A percentile compares a stretch with the other conserved stretches of the same genome.
phyloP scores from a whole-genome alignment of 2,329 filamentous ascomycete genomes.

The Exophiala bonariae region DNA sequence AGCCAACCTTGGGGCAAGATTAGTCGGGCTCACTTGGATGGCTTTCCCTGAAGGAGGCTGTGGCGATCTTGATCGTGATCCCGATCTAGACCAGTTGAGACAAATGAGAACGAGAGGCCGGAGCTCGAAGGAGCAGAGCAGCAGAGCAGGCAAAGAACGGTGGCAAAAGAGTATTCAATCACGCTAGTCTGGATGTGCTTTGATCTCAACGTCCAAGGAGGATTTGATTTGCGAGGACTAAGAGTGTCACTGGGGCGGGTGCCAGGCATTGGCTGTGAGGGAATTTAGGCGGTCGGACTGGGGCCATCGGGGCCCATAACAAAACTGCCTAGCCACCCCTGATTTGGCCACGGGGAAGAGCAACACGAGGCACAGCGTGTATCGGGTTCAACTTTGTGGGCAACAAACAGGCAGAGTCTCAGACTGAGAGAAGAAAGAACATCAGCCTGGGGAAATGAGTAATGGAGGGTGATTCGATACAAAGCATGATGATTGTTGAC shows the following conservation, averaged over 20 bases:
- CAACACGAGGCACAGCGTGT: conserved; percentile 21
- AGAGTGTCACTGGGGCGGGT: conserved; percentile 10
- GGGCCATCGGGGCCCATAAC: background rate
- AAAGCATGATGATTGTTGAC: background rate
- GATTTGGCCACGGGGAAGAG: conserved; percentile 12
- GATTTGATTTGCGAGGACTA: conserved; percentile 21
- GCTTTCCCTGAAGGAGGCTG: background rate
- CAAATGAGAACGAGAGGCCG: no score
- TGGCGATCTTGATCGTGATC: conserved; percentile 16
- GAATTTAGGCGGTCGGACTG: conserved; percentile 14
- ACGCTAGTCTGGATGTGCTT: no score
- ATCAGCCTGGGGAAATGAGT: no score
- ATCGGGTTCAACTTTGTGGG: background rate
- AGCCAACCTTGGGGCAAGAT: no score
- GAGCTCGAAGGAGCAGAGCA: no score
- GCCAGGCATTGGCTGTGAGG: conserved; percentile 15
- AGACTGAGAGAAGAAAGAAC: background rate
- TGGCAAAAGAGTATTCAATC: no score
- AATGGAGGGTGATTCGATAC: no score
- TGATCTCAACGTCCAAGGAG: conserved; percentile 1
- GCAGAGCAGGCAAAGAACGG: no score
- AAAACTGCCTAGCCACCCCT: background rate
- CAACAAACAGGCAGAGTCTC: background rate
- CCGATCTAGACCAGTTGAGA: no score
- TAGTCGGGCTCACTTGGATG: no score